Percentiles rank a stretch among this genome's conserved stretches.
Conservation (phyloP, 805 yeast genomes). For the Wickerhamiella azyma region DNA sequence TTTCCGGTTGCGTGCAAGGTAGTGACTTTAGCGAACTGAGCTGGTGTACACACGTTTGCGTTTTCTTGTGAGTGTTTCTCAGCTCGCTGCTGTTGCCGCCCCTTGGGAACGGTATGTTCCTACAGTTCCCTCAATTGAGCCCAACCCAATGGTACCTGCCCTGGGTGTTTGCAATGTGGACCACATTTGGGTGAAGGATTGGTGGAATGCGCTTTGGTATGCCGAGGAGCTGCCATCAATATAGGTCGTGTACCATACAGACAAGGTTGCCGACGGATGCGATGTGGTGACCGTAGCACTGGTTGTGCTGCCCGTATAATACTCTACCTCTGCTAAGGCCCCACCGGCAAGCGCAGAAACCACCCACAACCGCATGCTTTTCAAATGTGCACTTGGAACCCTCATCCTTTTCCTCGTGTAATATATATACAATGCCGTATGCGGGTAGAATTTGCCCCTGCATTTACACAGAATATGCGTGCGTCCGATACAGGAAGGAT, state of each 20-base stretch:
- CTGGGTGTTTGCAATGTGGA: neutral
- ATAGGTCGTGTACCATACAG: conserved; percentile 3
- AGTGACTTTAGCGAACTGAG: too few relatives aligned
- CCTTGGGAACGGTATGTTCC: neutral
- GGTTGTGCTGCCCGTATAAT: neutral
- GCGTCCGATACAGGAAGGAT: neutral
- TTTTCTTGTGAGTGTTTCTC: neutral
- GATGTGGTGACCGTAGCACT: neutral
- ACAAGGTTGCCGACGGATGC: conserved; percentile 1
- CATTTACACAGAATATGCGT: neutral
- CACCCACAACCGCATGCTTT: neutral
- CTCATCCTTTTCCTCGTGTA: neutral
- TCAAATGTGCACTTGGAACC: neutral
- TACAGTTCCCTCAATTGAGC: neutral
- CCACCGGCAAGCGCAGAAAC: neutral
- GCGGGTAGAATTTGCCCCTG: neutral
- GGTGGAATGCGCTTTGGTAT: neutral
- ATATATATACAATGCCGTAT: neutral
- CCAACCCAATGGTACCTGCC: conserved; percentile 1
- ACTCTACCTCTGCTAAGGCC: neutral
- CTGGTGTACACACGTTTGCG: neutral
- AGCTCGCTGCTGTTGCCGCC: neutral
- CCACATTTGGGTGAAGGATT: neutral
- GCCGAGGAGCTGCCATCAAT: conserved; percentile 1
- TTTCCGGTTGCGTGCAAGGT: neutral